Evolutionary conservation across 139 green algal species (phyloP).

Genomic region (Pycnococcus provasolii): DNA sequence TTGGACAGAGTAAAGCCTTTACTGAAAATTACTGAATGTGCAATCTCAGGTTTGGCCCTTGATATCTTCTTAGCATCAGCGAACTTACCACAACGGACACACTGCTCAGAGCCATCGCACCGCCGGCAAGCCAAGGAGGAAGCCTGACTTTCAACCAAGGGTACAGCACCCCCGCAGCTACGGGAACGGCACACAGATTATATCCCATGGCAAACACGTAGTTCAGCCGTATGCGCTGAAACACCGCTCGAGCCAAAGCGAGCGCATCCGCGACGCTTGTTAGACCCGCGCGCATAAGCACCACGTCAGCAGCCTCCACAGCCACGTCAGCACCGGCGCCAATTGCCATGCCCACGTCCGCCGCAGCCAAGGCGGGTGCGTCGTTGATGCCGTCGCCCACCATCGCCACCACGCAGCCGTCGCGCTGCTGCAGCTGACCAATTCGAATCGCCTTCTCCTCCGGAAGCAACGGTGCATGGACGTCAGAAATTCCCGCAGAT

Average conservation of each 20-base stretch:
- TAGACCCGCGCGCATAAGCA: conserved; percentile 81
- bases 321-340: conserved; percentile 70
- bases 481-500: conserved; percentile 22
- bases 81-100: conserved; percentile 75
- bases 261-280: conserved; percentile 78
- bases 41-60: conserved; percentile 34
- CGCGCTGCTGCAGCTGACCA: conserved; percentile 37
- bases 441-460: conserved; percentile 12
- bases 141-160: conserved; percentile 55
- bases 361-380: conserved; percentile 77
- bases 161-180: conserved; percentile 66
- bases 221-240: conserved; percentile 76
- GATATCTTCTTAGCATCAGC: conserved; percentile 67
- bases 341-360: conserved; percentile 91
- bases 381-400: conserved; percentile 98
- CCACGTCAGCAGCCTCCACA: conserved; percentile 66
- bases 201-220: conserved; percentile 90
- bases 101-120: conserved; percentile 75
- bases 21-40: not conserved
- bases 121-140: conserved; percentile 82
- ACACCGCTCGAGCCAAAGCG: conserved; percentile 69
- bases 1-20: no score
- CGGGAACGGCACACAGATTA: conserved; percentile 79
- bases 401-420: conserved; percentile 74
- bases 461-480: conserved; percentile 50